A percentile compares a stretch with the other conserved stretches of the same genome.
Conservation (phyloP, 164 flowering plant species). For the Aristolochia californica region DNA sequence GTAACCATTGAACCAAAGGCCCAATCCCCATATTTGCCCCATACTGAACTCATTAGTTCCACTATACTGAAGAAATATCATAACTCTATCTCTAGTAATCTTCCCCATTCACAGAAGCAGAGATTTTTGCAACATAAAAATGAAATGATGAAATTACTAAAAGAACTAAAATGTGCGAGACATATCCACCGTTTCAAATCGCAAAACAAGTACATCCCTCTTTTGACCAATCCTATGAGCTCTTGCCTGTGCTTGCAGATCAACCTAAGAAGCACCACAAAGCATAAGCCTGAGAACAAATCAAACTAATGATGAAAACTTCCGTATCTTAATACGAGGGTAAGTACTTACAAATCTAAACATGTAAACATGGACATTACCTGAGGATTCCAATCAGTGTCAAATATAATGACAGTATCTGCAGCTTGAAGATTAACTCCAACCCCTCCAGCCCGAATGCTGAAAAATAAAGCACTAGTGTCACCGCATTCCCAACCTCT, state of each 20-base stretch:
- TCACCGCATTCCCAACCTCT: neutral
- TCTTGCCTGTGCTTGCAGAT: conserved; percentile 99
- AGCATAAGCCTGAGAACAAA: neutral
- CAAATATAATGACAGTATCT: conserved; percentile 95
- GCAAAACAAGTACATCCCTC: conserved; percentile 96
- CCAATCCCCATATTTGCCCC: too few species aligned
- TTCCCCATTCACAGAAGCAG: too few species aligned
- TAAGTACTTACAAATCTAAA: too few species aligned
- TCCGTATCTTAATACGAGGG: too few species aligned
- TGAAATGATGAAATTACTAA: too few species aligned
- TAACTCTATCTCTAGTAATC: too few species aligned
- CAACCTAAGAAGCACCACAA: conserved; percentile 50
- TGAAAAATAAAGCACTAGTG: conserved; percentile 10
- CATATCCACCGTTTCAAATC: conserved; percentile 74
- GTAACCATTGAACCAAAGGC: too few species aligned
- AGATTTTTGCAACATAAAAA: too few species aligned
- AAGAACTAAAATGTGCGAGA: neutral
- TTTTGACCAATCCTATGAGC: conserved; percentile 99
- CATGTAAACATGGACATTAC: conserved; percentile 21
- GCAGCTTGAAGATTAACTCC: conserved; percentile 99
- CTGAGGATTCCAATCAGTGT: conserved; percentile 99
- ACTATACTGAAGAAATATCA: too few species aligned
- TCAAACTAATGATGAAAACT: too few species aligned
- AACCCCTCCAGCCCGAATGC: conserved; percentile 99
- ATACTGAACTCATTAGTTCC: too few species aligned